Evolutionary conservation across 2,329 filamentous ascomycete species (phyloP).

Genomic region (Nigrospora oryzae): DNA sequence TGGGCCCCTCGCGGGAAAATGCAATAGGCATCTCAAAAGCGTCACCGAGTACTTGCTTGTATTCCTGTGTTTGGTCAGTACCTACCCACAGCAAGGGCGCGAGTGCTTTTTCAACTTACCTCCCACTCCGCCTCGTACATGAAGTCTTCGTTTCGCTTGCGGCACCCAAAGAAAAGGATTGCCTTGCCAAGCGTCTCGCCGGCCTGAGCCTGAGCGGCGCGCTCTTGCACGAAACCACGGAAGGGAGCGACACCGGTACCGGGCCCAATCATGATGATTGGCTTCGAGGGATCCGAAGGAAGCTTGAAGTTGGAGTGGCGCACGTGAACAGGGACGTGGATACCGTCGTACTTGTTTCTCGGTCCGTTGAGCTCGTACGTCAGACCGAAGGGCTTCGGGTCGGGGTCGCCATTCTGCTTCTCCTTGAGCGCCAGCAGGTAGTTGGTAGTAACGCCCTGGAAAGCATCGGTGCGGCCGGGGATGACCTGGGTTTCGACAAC

Average conservation of each 20-base stretch:
- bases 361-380: constrained; percentile 84
- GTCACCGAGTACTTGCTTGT: constrained; percentile 75
- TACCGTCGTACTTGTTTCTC: constrained; percentile 92
- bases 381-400: constrained; percentile 73
- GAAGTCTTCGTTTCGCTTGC: constrained; percentile 82
- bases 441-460: constrained; percentile 95
- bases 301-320: constrained; percentile 99
- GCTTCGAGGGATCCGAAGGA: constrained; percentile 87
- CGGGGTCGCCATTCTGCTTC: constrained; percentile 84
- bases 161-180: constrained; percentile 90
- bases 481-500: constrained; percentile 81
- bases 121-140: constrained; percentile 88
- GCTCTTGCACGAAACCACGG: constrained; percentile 89
- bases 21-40: constrained; percentile 86
- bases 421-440: constrained; percentile 92
- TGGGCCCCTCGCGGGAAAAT: constrained; percentile 78
- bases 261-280: constrained; percentile 91
- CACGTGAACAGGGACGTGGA: constrained; percentile 90
- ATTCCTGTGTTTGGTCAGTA: constrained; percentile 51
- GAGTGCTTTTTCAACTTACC: constrained; percentile 44
- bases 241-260: constrained; percentile 96
- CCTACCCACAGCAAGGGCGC: neutral
- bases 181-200: constrained; percentile 81
- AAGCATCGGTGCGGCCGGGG: constrained; percentile 65
- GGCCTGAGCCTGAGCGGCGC: constrained; percentile 70